Evolutionary conservation across 225 moss, liverwort and hornwort species (phyloP).

Genomic region (Straminergon stramineum): DNA sequence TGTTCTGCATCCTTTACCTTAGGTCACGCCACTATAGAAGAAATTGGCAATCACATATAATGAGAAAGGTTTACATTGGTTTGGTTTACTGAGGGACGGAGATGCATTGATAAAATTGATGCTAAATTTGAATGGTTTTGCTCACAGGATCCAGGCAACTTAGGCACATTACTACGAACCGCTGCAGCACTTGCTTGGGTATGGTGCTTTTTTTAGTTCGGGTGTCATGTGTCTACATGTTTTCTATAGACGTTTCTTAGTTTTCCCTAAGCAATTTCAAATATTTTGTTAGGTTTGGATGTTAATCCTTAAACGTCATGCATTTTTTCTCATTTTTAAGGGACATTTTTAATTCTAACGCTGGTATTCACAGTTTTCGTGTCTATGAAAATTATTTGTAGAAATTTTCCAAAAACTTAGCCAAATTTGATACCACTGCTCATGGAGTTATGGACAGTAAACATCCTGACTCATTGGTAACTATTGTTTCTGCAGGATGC

Average conservation of each 20-base stretch:
- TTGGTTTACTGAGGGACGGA: neutral
- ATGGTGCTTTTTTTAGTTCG: neutral
- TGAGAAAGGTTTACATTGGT: neutral
- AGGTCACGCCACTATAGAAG: neutral
- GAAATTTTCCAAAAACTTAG: neutral
- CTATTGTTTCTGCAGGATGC: slow-evolving; percentile 46
- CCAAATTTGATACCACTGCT: neutral
- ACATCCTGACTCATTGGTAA: neutral
- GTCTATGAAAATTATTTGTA: neutral
- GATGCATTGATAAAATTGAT: neutral
- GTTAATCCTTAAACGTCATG: neutral
- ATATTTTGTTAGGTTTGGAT: neutral
- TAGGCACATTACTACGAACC: slow-evolving; percentile 83
- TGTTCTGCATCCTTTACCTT: neutral
- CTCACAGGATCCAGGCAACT: slow-evolving; percentile 84
- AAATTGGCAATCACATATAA: neutral
- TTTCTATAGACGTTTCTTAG: neutral
- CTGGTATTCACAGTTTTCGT: neutral
- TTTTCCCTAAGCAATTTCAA: neutral
- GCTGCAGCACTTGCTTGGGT: slow-evolving; percentile 90
- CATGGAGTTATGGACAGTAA: neutral
- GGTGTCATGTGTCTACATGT: neutral
- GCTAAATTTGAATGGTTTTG: slow-evolving; percentile 1
- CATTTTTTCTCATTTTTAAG: neutral
- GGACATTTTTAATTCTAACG: neutral